These are phyloP conservation scores for Kazachstania viticola DNA, from an alignment of 805 yeast genomes.

Conservation along the genomic window DNA sequence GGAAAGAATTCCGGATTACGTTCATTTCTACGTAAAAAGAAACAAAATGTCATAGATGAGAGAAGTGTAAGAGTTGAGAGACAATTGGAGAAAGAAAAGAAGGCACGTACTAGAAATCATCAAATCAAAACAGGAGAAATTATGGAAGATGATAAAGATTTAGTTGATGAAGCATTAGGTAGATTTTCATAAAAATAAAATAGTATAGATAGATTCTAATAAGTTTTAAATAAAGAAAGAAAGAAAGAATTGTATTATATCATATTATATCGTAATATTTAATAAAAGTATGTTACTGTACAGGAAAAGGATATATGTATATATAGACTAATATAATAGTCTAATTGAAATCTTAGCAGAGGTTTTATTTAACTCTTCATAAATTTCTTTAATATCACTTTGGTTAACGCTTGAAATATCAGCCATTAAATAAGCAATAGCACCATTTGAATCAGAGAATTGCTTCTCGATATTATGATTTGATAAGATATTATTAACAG, in stretches of 20 bases:
- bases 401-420: slow-evolving; percentile 80
- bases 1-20: slow-evolving; percentile 80
- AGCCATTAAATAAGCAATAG: slow-evolving; percentile 95
- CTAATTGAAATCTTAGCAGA: slow-evolving; percentile 87
- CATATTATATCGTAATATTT: too few relatives aligned
- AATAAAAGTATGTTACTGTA: not conserved
- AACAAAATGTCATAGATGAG: slow-evolving; percentile 75
- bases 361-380: slow-evolving; percentile 78
- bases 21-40: slow-evolving; percentile 69
- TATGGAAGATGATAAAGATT: slow-evolving; percentile 38
- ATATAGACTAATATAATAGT: slow-evolving; percentile 48
- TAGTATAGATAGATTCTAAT: not conserved
- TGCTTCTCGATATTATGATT: slow-evolving; percentile 95
- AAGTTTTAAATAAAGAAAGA: too few relatives aligned
- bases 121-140: slow-evolving; percentile 38
- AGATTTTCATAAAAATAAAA: slow-evolving; percentile 22
- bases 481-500: slow-evolving; percentile 91
- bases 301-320: not conserved
- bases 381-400: slow-evolving; percentile 72
- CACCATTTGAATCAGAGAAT: slow-evolving; percentile 93
- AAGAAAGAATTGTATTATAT: too few relatives aligned
- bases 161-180: slow-evolving; percentile 31
- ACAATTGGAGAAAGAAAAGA: slow-evolving; percentile 65
- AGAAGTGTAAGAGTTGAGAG: slow-evolving; percentile 68
- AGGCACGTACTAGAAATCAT: slow-evolving; percentile 43